Evolutionary conservation across 805 yeast species (phyloP).

Genomic region (Candida montana): DNA sequence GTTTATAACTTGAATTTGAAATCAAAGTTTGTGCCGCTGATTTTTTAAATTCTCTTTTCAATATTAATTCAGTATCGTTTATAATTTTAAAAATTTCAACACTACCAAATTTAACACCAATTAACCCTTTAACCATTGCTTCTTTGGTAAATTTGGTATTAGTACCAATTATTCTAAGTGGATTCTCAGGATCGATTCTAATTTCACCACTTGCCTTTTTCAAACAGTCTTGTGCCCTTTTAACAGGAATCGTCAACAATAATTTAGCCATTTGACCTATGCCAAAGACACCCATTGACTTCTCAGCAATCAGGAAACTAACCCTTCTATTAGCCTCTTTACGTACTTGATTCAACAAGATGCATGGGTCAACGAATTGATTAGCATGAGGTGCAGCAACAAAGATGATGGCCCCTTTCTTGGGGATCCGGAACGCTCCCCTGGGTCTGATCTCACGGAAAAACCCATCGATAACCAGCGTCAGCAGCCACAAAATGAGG

Average conservation of each 20-base stretch:
- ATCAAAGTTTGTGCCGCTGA: constrained; percentile 38
- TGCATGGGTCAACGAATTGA: constrained; percentile 75
- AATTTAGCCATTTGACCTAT: constrained; percentile 74
- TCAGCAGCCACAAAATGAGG: constrained; percentile 44
- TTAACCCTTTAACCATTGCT: constrained; percentile 58
- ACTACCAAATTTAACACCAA: constrained; percentile 74
- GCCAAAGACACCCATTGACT: constrained; percentile 56
- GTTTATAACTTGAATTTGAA: constrained; percentile 54
- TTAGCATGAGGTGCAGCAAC: constrained; percentile 99
- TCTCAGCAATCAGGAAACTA: constrained; percentile 81
- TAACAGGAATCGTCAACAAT: constrained; percentile 84
- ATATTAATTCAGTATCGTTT: constrained; percentile 62
- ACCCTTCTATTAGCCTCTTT: constrained; percentile 61
- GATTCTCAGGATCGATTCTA: constrained; percentile 47
- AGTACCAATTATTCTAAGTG: constrained; percentile 52
- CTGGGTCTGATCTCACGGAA: constrained; percentile 86
- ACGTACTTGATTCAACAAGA: constrained; percentile 77
- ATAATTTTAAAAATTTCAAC: constrained; percentile 62
- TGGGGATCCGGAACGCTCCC: constrained; percentile 72
- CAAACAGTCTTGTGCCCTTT: constrained; percentile 85
- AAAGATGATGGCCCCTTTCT: constrained; percentile 78
- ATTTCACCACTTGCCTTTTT: constrained; percentile 63
- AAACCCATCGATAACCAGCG: constrained; percentile 54
- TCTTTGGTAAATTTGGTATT: constrained; percentile 58
- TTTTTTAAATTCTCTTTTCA: constrained; percentile 67